Evolutionary conservation across 169 alveolate species (phyloP).

Genomic region (Babesia ovis): DNA sequence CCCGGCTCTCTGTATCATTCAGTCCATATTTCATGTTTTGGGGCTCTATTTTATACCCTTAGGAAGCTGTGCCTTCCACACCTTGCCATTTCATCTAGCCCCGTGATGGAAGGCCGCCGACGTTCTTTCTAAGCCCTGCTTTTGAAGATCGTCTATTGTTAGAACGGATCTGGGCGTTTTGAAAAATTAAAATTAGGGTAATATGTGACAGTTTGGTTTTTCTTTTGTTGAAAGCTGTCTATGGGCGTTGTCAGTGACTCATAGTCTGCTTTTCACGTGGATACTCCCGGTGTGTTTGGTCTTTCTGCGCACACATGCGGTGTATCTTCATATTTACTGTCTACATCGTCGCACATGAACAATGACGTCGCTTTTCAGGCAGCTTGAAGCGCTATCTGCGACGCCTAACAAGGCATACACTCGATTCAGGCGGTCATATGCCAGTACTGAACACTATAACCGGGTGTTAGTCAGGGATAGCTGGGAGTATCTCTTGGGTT

Average conservation of each 20-base stretch:
- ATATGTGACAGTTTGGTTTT: background rate
- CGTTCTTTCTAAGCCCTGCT: background rate
- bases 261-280: background rate
- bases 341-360: background rate
- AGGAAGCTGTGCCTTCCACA: background rate
- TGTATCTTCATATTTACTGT: background rate
- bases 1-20: background rate
- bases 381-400: slow-evolving; percentile 15
- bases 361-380: slow-evolving; percentile 37
- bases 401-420: slow-evolving; percentile 20
- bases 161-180: background rate
- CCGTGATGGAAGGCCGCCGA: slow-evolving; percentile 30
- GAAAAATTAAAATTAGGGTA: background rate
- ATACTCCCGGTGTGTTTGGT: background rate
- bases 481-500: slow-evolving; percentile 28
- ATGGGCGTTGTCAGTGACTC: background rate
- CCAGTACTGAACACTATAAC: slow-evolving; percentile 14
- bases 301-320: background rate
- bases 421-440: slow-evolving; percentile 33
- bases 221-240: background rate
- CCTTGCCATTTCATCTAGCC: background rate
- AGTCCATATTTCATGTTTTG: background rate
- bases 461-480: slow-evolving; percentile 30
- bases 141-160: background rate
- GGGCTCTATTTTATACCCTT: background rate